These are phyloP conservation scores for Medicago ruthenica DNA, from an alignment of 306 rosid genomes.

Conservation along the genomic window DNA sequence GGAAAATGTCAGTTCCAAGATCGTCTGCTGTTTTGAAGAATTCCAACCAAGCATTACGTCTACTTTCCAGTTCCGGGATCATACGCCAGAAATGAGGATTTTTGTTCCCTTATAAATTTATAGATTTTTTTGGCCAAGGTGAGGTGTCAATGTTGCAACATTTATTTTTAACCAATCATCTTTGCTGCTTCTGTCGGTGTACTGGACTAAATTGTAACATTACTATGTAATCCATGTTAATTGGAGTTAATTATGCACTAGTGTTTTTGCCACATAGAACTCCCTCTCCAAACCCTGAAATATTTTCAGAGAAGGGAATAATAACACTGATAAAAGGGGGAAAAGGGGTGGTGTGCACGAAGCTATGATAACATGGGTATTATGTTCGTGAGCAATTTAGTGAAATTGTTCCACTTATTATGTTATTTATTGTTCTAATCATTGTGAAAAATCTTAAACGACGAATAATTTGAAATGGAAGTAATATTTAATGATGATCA, in stretches of 20 bases:
- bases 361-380: not conserved
- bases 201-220: constrained; percentile 37
- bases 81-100: constrained; percentile 49
- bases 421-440: not conserved
- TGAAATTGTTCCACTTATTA: not conserved
- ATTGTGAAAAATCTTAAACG: not conserved
- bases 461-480: not conserved
- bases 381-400: not conserved
- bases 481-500: not conserved
- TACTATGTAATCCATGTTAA: constrained; percentile 9
- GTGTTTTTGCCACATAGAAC: constrained; percentile 15
- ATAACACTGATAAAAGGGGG: too few relatives aligned
- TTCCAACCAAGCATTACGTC: constrained; percentile 80
- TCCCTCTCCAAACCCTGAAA: constrained; percentile 3
- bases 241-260: not conserved
- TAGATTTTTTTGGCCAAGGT: not conserved
- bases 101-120: not conserved
- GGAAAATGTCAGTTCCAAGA: constrained; percentile 73
- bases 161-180: not conserved
- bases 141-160: not conserved
- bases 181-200: constrained; percentile 7
- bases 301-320: not conserved
- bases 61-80: constrained; percentile 69
- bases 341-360: not conserved
- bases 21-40: constrained; percentile 80